Conservation (phyloP, 1,284 basidiomycete genomes). For the Pseudomicrostroma phylloplanum region DNA sequence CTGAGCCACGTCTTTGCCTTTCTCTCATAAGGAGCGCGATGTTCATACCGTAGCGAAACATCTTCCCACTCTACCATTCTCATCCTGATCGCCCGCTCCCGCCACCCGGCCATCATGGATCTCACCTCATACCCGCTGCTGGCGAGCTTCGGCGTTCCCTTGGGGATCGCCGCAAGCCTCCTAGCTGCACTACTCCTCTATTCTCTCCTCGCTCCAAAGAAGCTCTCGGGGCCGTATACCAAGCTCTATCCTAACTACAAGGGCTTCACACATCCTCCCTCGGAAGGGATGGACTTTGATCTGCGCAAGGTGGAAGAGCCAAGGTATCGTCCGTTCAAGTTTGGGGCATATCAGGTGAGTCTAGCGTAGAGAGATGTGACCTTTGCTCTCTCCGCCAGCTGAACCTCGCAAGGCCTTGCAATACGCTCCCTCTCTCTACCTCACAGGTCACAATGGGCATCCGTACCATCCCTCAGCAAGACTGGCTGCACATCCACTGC, state of each 20-base stretch:
- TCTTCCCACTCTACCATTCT: too few relatives aligned
- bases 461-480: conserved; percentile 4
- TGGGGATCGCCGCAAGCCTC: too few relatives aligned
- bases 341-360: conserved; percentile 1
- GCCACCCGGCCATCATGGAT: too few relatives aligned
- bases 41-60: too few relatives aligned
- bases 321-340: conserved; percentile 5
- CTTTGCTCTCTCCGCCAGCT: background rate
- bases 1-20: too few relatives aligned
- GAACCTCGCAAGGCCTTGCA: background rate
- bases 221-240: background rate
- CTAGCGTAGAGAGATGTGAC: background rate
- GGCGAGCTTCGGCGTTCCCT: too few relatives aligned
- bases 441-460: conserved; percentile 18
- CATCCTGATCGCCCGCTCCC: too few relatives aligned
- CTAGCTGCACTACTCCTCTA: too few relatives aligned
- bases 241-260: background rate
- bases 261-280: background rate
- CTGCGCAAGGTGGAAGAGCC: background rate
- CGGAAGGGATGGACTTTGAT: background rate
- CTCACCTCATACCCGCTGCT: too few relatives aligned
- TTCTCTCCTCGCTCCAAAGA: too few relatives aligned
- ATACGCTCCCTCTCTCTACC: background rate
- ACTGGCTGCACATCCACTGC: conserved; percentile 17
- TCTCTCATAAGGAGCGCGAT: too few relatives aligned